These are phyloP conservation scores for Galerina sulciceps DNA, from an alignment of 768 basidiomycete species.

Conservation along the genomic window DNA sequence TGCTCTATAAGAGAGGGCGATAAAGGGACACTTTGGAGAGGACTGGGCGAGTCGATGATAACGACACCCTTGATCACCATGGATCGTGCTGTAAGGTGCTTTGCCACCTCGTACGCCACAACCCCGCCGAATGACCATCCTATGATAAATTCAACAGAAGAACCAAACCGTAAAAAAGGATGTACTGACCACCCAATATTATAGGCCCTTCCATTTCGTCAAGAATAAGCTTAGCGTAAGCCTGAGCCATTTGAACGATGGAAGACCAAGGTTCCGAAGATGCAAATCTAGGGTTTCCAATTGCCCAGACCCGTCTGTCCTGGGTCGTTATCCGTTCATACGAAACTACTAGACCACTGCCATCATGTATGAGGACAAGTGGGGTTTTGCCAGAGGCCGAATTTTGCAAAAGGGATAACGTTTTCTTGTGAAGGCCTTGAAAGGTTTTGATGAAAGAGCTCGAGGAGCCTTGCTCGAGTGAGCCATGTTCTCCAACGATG, in stretches of 20 bases:
- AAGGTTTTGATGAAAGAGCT: not conserved
- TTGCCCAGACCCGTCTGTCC: conserved; percentile 60
- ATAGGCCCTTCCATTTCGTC: conserved; percentile 40
- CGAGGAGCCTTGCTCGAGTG: not conserved
- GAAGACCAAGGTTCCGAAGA: conserved; percentile 49
- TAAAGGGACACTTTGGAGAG: conserved; percentile 54
- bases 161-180: not conserved
- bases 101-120: conserved; percentile 67
- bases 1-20: conserved; percentile 56
- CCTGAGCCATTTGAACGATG: conserved; percentile 53
- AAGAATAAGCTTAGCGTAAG: conserved; percentile 50
- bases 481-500: not conserved
- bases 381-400: conserved; percentile 33
- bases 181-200: conserved; percentile 59
- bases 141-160: conserved; percentile 25
- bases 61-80: conserved; percentile 57
- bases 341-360: conserved; percentile 63
- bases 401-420: conserved; percentile 36
- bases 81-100: conserved; percentile 43
- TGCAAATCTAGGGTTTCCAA: conserved; percentile 59
- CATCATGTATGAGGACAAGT: conserved; percentile 74
- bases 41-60: conserved; percentile 70
- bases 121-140: conserved; percentile 86
- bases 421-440: not conserved
- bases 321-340: conserved; percentile 51